These are phyloP conservation scores for Podospora bellae-mahoneyi DNA, from an alignment of 495 filamentous ascomycete species.

Conservation along the genomic window DNA sequence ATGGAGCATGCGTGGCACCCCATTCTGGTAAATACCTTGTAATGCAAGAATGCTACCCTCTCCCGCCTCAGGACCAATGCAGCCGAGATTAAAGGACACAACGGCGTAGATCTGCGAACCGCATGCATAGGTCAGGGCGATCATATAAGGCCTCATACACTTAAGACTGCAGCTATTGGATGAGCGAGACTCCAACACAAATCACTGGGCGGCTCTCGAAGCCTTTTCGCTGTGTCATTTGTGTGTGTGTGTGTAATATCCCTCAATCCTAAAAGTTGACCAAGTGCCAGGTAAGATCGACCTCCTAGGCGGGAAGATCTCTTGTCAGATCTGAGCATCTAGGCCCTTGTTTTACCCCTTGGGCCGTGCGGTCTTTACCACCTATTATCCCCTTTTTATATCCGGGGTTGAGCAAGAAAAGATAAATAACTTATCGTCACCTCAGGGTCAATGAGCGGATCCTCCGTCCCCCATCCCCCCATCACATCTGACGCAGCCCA, in stretches of 20 bases:
- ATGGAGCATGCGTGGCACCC: background rate
- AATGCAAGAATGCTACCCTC: background rate
- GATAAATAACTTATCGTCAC: background rate
- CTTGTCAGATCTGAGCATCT: background rate
- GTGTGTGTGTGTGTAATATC: background rate
- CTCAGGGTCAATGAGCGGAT: conserved; percentile 11
- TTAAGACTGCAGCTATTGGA: background rate
- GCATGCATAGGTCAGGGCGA: background rate
- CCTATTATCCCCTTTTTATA: conserved; percentile 2
- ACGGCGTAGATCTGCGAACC: background rate
- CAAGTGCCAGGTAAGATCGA: conserved; percentile 3
- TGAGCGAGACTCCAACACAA: background rate
- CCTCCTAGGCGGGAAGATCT: background rate
- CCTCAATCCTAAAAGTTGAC: background rate
- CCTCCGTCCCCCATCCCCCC: background rate
- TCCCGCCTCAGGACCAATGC: background rate
- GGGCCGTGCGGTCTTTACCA: conserved; percentile 6
- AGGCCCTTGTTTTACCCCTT: background rate
- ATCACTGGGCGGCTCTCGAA: background rate
- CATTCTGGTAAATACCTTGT: background rate
- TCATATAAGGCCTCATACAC: background rate
- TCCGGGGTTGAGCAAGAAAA: background rate
- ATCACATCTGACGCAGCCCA: conserved; percentile 7
- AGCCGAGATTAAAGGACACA: background rate
- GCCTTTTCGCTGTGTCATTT: background rate